Conservation (phyloP, 805 yeast genomes). For the Nakazawaea molendinolei region DNA sequence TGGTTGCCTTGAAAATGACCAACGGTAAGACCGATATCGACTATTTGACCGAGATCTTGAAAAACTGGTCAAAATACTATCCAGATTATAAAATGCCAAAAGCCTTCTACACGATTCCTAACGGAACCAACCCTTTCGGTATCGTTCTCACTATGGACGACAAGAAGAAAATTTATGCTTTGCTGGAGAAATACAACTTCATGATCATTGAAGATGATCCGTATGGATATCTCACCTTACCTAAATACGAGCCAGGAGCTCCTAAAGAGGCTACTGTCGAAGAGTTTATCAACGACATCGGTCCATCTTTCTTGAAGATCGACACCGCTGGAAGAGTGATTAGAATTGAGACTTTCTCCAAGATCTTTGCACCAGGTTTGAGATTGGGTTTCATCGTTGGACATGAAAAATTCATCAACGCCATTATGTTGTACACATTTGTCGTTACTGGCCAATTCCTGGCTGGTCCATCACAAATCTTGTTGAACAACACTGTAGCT, state of each 20-base stretch:
- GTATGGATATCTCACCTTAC: conserved; percentile 44
- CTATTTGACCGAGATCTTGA: conserved; percentile 35
- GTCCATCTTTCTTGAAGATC: conserved; percentile 38
- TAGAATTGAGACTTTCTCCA: conserved; percentile 49
- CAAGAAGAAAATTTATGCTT: conserved; percentile 34
- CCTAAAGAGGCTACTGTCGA: conserved; percentile 26
- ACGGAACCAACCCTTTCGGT: conserved; percentile 54
- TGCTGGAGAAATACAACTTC: conserved; percentile 44
- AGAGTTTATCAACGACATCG: conserved; percentile 32
- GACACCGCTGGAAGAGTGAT: conserved; percentile 50
- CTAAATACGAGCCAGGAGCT: conserved; percentile 27
- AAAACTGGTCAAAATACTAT: conserved; percentile 39
- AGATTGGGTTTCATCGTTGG: conserved; percentile 48
- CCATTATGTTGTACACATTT: conserved; percentile 27
- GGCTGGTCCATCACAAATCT: conserved; percentile 43
- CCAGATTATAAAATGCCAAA: conserved; percentile 43
- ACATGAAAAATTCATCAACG: conserved; percentile 33
- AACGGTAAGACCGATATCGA: conserved; percentile 37
- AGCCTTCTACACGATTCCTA: conserved; percentile 47
- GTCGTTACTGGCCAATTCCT: conserved; percentile 39
- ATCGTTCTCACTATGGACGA: conserved; percentile 35
- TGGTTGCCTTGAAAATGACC: conserved; percentile 36
- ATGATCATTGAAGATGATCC: conserved; percentile 55
- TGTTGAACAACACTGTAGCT: conserved; percentile 35
- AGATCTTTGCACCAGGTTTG: conserved; percentile 50